phyloP scores from a whole-genome alignment of 2,329 filamentous ascomycete genomes.

The Alternaria postmessia region DNA sequence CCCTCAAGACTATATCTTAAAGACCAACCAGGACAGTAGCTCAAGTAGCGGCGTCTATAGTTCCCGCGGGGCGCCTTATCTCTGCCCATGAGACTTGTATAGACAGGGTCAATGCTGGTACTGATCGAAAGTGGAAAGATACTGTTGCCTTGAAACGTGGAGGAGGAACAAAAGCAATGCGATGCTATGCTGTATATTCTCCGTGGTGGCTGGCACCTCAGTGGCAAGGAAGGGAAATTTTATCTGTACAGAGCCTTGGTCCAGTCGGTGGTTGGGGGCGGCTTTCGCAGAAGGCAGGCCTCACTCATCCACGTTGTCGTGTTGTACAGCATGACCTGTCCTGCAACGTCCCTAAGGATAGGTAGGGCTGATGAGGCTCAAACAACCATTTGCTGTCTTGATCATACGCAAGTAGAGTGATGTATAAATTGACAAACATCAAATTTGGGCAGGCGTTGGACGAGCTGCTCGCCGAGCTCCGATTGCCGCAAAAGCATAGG shows the following conservation, averaged over 20 bases:
- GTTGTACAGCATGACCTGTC: neutral
- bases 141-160: constrained; percentile 3
- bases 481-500: neutral
- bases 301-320: neutral
- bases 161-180: constrained; percentile 7
- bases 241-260: neutral
- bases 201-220: neutral
- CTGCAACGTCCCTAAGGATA: neutral
- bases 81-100: neutral
- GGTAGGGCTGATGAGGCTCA: constrained; percentile 1
- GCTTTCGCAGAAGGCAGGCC: neutral
- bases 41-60: constrained; percentile 3
- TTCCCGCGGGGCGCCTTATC: constrained; percentile 1
- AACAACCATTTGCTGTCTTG: neutral
- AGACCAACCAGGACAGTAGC: neutral
- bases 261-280: constrained; percentile 2
- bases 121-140: neutral
- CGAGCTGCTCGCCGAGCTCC: constrained; percentile 6
- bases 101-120: neutral
- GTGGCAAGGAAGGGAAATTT: neutral
- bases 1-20: neutral
- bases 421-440: neutral
- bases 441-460: constrained; percentile 6
- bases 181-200: neutral
- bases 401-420: neutral